Base-by-base conservation (phyloP, 2,329 filamentous ascomycete genomes). In the Rhinocladiella mackenziei region DNA sequence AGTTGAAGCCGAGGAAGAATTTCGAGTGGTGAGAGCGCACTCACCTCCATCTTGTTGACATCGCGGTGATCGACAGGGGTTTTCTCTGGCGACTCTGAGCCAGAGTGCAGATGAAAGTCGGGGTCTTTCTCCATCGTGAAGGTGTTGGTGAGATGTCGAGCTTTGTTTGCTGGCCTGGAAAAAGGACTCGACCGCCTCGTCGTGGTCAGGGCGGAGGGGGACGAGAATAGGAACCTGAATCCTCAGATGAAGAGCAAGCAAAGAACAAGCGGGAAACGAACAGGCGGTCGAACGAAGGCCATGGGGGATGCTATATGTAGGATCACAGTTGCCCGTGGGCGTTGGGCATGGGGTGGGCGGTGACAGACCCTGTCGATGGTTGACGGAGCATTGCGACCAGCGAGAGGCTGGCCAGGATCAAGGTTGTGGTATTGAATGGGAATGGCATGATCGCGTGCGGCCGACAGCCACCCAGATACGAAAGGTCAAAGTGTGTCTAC, bases 41-140 rank as follows among this genome's bases (percentile, higher is more conserved):
- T 44, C 30, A 53, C 53, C 46, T 55, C 50, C 9, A 18, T 15
- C 34, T 53, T 53, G 45, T 45, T 48, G 31, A 28, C 29, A 10
- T 51, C 48, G 40, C 38, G 13, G 20, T 32, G 20, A 33, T 41
- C 30, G 17, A 33, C 14, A 9, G 36, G 36, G n/a, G 20, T 8
- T 9, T 46, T 28, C 15, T 45, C 53, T 45, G 47, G 45, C 39
- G 53, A 55, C 25, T 49, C 39, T 4, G 50, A 51, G 34, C 47
- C 44, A 34, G 50, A 47, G 29, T 10, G 4, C n/a, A 36, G 8
- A 14, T 42, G 34, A 31, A 39, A 49, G 13, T 49, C 44, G 22
- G 34, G 8, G 4, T 23, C 18, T 26, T 55, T 55, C 39, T 53
- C 49, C 46, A 53, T 53, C 30, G 26, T 45, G 30, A 23, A 3